phyloP scores from a whole-genome alignment of 305 asterid genomes.

The Coffea humblotiana region DNA sequence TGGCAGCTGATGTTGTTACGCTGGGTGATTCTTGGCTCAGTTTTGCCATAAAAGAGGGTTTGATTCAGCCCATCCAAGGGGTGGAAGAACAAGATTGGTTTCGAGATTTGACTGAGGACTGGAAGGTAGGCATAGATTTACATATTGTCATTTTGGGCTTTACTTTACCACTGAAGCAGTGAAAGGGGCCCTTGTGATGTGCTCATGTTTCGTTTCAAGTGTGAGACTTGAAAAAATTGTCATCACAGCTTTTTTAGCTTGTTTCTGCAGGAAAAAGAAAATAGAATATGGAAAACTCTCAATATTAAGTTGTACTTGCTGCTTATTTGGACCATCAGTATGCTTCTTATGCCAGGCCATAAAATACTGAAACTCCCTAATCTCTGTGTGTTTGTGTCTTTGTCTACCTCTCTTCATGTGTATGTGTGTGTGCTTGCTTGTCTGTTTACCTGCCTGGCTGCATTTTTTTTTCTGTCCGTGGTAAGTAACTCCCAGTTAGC shows the following conservation, averaged over 20 bases:
- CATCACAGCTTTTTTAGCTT: not conserved
- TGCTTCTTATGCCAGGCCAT: not conserved
- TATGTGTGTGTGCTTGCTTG: not conserved
- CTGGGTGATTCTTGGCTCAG: slow-evolving; percentile 87
- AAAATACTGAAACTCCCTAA: not conserved
- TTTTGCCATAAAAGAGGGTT: slow-evolving; percentile 63
- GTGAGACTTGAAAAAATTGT: not conserved
- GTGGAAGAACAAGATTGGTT: slow-evolving; percentile 81
- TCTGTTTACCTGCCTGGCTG: not conserved
- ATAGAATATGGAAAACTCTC: not conserved
- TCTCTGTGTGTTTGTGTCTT: not conserved
- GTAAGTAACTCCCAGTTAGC: not conserved
- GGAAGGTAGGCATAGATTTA: slow-evolving; percentile 65
- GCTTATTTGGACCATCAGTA: not conserved
- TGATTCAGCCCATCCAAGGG: slow-evolving; percentile 70
- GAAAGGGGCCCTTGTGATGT: not conserved
- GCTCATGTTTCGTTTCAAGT: not conserved
- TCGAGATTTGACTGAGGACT: slow-evolving; percentile 55
- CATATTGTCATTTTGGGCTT: slow-evolving; percentile 9
- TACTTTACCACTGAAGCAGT: not conserved
- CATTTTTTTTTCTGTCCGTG: not conserved
- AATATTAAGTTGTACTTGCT: not conserved
- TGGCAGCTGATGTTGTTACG: slow-evolving; percentile 73
- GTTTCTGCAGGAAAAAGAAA: not conserved
- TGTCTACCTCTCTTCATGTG: too few relatives aligned